Base-by-base conservation (phyloP, 2,329 filamentous ascomycete species). In the Microdochium trichocladiopsis region DNA sequence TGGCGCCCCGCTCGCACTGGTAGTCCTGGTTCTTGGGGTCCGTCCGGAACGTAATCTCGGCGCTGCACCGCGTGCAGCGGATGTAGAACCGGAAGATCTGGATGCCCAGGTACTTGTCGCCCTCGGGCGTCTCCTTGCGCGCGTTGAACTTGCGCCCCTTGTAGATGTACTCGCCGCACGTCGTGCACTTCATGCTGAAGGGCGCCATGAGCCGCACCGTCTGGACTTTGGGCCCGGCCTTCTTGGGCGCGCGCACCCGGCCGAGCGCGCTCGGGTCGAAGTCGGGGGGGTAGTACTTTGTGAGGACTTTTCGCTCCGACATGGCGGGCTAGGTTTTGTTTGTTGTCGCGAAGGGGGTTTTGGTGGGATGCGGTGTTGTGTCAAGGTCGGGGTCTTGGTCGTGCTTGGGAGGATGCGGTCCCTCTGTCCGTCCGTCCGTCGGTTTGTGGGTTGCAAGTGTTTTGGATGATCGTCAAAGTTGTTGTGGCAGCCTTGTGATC, bases 111-210 rank as follows among this genome's bases (percentile, higher is more conserved):
- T 99, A 99, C 60, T 87, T 88, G 62, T 96, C 88, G 21, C 94
- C 88, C 0, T 83, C 84, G 0, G 90, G 90, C 0, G 88, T 96
- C 65, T 96, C 91, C 65, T 99, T 99, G 33, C 90, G 81, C 2
- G 90, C 87, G 71, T 97, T 97, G 79, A 97, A 97, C 64, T 96
- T 97, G 55, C 92, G 83, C 0, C 92, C 92, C 61, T 90, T 90
- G 77, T 95, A 93, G 64, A 95, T 94, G 73, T 87, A 96, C 70
- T 95, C 88, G 55, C 75, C 76, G 55, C 77, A 79, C 1, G 69
- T 69, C 2, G 69, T 70, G 58, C 75, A 78, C 33, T 72, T 71
- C 61, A 66, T 65, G 24, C 47, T 83, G 71, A 92, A 94, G 3
- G 90, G 90, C 1, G 88, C 87, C 90, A 96, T 96, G 31, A 97